These are phyloP conservation scores for Corylus avellana DNA, from an alignment of 306 rosid species.

Conservation along the genomic window DNA sequence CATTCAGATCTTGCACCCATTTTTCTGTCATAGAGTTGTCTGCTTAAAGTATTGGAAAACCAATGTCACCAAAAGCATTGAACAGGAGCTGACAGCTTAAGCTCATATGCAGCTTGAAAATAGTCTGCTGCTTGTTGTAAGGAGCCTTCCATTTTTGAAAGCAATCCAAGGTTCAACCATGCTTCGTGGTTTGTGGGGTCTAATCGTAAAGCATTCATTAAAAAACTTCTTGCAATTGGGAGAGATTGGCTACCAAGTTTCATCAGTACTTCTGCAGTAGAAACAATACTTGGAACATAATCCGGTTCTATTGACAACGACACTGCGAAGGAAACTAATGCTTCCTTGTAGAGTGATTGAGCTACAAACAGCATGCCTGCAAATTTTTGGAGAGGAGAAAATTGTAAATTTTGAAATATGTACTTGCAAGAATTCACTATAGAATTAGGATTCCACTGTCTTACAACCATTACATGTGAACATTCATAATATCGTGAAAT, in stretches of 20 bases:
- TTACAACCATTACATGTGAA: neutral
- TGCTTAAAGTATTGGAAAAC: neutral
- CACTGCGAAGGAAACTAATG: constrained; percentile 65
- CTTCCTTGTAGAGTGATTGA: constrained; percentile 58
- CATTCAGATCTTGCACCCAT: constrained; percentile 2
- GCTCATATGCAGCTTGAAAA: constrained; percentile 84
- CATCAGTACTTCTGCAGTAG: constrained; percentile 64
- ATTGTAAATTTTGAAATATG: neutral
- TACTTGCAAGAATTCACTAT: neutral
- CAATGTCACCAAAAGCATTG: constrained; percentile 41
- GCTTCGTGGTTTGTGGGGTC: constrained; percentile 80
- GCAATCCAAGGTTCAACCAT: constrained; percentile 72
- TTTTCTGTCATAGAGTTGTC: neutral
- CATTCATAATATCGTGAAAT: neutral
- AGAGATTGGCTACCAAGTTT: constrained; percentile 56
- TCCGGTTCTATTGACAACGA: constrained; percentile 72
- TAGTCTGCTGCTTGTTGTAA: constrained; percentile 71
- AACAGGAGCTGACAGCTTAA: constrained; percentile 69
- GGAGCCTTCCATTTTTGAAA: constrained; percentile 67
- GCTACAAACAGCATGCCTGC: constrained; percentile 67
- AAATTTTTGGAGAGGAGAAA: neutral
- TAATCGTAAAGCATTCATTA: constrained; percentile 69
- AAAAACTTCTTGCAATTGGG: constrained; percentile 74
- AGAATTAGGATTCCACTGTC: neutral
- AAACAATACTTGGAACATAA: constrained; percentile 70